Evolutionary conservation across 805 yeast genomes (phyloP).

Genomic region (Millerozyma miso): DNA sequence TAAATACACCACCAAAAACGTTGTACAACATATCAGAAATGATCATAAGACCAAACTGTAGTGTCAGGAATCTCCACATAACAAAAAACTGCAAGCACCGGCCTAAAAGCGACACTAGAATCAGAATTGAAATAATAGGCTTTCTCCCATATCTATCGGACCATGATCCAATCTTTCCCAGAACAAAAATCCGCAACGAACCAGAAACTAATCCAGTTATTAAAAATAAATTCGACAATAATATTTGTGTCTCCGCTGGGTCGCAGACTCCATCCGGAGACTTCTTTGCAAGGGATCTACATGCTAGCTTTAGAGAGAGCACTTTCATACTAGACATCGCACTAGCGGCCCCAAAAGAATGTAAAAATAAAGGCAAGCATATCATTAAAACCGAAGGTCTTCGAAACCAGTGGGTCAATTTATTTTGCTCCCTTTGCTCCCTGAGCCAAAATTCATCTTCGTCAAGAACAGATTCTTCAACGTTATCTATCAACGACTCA

Average conservation of each 20-base stretch:
- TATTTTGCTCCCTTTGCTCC: constrained; percentile 44
- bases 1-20: constrained; percentile 59
- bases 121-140: constrained; percentile 18
- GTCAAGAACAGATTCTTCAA: constrained; percentile 28
- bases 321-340: constrained; percentile 40
- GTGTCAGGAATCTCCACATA: constrained; percentile 21
- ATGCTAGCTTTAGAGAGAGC: constrained; percentile 26
- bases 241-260: constrained; percentile 30
- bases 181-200: constrained; percentile 44
- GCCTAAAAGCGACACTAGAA: constrained; percentile 18
- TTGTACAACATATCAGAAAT: constrained; percentile 43
- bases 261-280: constrained; percentile 18
- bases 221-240: constrained; percentile 49
- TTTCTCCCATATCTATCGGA: constrained; percentile 38
- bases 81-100: constrained; percentile 18
- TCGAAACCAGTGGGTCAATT: constrained; percentile 46
- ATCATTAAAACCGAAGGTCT: constrained; percentile 56
- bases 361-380: constrained; percentile 37
- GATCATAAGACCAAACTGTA: constrained; percentile 37
- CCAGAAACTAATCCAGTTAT: constrained; percentile 39
- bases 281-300: constrained; percentile 15
- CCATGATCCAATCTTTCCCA: constrained; percentile 46
- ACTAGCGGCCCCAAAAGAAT: constrained; percentile 38
- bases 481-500: constrained; percentile 34
- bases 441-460: constrained; percentile 47